A percentile compares a stretch with the other conserved stretches of the same genome.
phyloP scores from a whole-genome alignment of 2,329 filamentous ascomycete species.

The Ceratocystis cacaofunesta region DNA sequence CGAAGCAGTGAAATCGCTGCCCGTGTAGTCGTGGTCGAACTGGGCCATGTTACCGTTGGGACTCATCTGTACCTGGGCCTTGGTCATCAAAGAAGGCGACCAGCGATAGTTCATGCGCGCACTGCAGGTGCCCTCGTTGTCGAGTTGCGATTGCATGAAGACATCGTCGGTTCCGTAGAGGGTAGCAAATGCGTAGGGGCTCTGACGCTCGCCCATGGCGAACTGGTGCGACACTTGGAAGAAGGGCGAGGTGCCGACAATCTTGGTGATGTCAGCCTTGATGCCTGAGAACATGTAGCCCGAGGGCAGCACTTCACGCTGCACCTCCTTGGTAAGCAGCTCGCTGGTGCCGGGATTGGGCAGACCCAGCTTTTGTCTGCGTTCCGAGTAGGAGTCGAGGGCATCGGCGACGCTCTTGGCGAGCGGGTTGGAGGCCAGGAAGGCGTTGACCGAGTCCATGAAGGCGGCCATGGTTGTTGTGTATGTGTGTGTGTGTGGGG shows the following conservation, averaged over 20 bases:
- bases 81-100: slow-evolving; percentile 65
- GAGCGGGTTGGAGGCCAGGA: slow-evolving; percentile 62
- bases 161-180: slow-evolving; percentile 91
- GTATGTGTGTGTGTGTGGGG: not conserved
- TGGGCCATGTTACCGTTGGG: slow-evolving; percentile 37
- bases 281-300: slow-evolving; percentile 96
- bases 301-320: slow-evolving; percentile 89
- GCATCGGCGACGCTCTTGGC: slow-evolving; percentile 56
- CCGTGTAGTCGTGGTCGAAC: slow-evolving; percentile 89
- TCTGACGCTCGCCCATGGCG: slow-evolving; percentile 81
- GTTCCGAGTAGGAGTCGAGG: slow-evolving; percentile 67
- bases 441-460: slow-evolving; percentile 39
- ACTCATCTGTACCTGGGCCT: slow-evolving; percentile 77
- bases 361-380: slow-evolving; percentile 75
- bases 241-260: slow-evolving; percentile 80
- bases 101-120: slow-evolving; percentile 90
- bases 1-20: slow-evolving; percentile 81
- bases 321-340: slow-evolving; percentile 75
- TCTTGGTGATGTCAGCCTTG: slow-evolving; percentile 90
- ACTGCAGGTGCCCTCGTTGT: slow-evolving; percentile 78
- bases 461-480: slow-evolving; percentile 34
- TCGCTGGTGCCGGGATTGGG: slow-evolving; percentile 88
- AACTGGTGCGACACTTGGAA: slow-evolving; percentile 98
- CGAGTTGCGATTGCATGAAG: slow-evolving; percentile 88
- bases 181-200: slow-evolving; percentile 88